Conservation (phyloP, 139 green algal species). For the Gonium pectorale region DNA sequence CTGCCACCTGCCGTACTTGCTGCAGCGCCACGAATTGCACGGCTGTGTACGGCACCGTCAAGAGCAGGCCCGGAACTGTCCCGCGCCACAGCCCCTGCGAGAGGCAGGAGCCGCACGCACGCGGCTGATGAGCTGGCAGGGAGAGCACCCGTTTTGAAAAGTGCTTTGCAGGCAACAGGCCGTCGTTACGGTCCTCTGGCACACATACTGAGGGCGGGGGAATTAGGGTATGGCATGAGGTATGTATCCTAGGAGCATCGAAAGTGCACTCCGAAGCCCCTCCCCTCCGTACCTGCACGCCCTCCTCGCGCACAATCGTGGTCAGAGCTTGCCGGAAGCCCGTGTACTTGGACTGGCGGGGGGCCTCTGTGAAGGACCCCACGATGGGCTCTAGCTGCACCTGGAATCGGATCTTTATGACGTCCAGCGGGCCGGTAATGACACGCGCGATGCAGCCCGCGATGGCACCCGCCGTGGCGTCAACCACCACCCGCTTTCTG, state of each 20-base stretch:
- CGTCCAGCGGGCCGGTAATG: slow-evolving; percentile 91
- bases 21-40: slow-evolving; percentile 96
- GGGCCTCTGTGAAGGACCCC: not conserved
- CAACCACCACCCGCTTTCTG: slow-evolving; percentile 42
- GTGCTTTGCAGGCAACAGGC: too few relatives aligned
- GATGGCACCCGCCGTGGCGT: slow-evolving; percentile 82
- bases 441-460: slow-evolving; percentile 86
- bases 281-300: slow-evolving; percentile 73
- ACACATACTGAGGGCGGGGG: too few relatives aligned
- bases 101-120: too few relatives aligned
- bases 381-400: slow-evolving; percentile 85
- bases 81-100: slow-evolving; percentile 94
- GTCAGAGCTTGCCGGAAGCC: slow-evolving; percentile 84
- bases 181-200: too few relatives aligned
- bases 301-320: slow-evolving; percentile 92
- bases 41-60: slow-evolving; percentile 96
- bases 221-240: too few relatives aligned
- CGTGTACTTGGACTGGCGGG: slow-evolving; percentile 83
- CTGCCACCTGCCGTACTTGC: slow-evolving; percentile 70
- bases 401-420: slow-evolving; percentile 97
- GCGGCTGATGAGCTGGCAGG: too few relatives aligned
- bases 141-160: too few relatives aligned
- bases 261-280: too few relatives aligned
- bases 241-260: too few relatives aligned
- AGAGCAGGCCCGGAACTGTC: slow-evolving; percentile 91